Percentiles rank a stretch among this genome's conserved stretches.
Conservation (phyloP, 23 red algal genomes). For the Gracilaria domingensis region DNA sequence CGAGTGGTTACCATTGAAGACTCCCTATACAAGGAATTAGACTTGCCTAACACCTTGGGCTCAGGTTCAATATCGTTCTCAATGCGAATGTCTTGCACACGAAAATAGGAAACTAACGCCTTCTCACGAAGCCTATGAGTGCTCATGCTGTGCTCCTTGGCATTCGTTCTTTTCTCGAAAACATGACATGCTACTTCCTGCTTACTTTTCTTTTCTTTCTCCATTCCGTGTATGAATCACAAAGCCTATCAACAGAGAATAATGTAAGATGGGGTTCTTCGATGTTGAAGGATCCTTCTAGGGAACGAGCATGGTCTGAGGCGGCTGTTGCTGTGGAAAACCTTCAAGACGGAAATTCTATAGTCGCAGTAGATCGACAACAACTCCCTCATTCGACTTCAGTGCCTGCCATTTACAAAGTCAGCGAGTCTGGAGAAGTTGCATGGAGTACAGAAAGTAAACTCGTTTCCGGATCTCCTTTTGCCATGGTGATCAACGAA, state of each 20-base stretch:
- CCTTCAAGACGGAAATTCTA: background rate
- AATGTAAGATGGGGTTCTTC: conserved; percentile 11
- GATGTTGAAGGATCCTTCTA: conserved; percentile 3
- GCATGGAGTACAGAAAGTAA: conserved; percentile 17
- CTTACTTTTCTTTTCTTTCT: background rate
- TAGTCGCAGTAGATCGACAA: conserved; percentile 28
- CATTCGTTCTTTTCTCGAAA: background rate
- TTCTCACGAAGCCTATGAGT: background rate
- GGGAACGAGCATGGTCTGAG: conserved; percentile 8
- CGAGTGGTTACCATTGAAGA: too few relatives aligned
- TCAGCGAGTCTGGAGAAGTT: conserved; percentile 5
- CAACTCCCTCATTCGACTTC: background rate
- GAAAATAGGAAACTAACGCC: background rate
- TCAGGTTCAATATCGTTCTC: background rate
- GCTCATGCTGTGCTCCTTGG: background rate
- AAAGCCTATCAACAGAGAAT: background rate
- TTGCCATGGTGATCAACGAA: conserved; percentile 35
- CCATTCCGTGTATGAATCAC: background rate
- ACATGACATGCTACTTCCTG: background rate
- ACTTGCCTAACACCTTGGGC: too few relatives aligned
- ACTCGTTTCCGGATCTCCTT: conserved; percentile 27
- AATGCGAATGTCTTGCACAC: background rate
- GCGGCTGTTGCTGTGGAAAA: conserved; percentile 19
- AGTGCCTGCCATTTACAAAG: conserved; percentile 21
- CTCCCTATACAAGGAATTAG: background rate